Percentiles rank a stretch among this genome's conserved stretches.
Evolutionary conservation across 169 alveolate species (phyloP).

Genomic region (Plasmodium reichenowi): DNA sequence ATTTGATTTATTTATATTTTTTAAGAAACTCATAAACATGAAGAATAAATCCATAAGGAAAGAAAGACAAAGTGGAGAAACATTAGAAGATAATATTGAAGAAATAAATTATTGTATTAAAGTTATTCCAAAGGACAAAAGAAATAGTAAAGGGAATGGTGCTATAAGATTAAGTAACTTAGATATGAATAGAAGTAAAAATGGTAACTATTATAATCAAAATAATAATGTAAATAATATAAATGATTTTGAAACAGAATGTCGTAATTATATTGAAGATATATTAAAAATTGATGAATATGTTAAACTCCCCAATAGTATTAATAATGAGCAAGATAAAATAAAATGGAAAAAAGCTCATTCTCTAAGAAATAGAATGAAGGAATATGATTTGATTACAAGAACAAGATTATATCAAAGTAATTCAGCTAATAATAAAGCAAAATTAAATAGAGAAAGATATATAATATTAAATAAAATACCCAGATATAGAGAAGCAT

Average conservation of each 20-base stretch:
- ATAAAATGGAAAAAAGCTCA: constrained; percentile 68
- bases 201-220: not conserved
- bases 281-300: constrained; percentile 38
- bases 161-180: constrained; percentile 9
- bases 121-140: constrained; percentile 16
- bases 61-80: not conserved
- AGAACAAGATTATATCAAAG: constrained; percentile 42
- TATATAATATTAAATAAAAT: constrained; percentile 50
- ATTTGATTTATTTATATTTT: no score
- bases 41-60: not conserved
- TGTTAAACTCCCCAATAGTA: constrained; percentile 40
- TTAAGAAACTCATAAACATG: no score
- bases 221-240: constrained; percentile 6
- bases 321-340: constrained; percentile 57
- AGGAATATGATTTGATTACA: constrained; percentile 63
- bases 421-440: constrained; percentile 34
- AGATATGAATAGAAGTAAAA: not conserved
- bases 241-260: constrained; percentile 10
- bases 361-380: constrained; percentile 54
- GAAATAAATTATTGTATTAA: constrained; percentile 29
- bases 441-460: constrained; percentile 68
- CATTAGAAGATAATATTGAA: not conserved
- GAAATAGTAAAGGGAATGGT: constrained; percentile 1
- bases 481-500: constrained; percentile 66
- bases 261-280: constrained; percentile 29